Base-by-base conservation (phyloP, 805 yeast genomes). In the Saccharomycopsis sp. region DNA sequence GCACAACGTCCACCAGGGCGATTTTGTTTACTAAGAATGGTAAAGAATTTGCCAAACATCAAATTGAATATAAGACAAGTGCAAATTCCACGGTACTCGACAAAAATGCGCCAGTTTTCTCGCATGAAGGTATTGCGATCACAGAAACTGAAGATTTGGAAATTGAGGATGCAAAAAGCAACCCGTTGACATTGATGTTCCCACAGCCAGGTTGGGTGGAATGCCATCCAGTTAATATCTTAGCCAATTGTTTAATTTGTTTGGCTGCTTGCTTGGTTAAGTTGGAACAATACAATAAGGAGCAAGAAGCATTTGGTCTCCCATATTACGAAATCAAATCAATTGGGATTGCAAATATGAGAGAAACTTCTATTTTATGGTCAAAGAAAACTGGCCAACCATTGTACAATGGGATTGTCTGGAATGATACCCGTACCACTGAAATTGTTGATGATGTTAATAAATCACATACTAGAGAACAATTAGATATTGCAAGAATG, bases 121-220 rank as follows among this genome's bases (percentile, higher is more conserved):
- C 88, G 4, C 77, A 82, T 27, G 88, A 81, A 58, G 90, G 90
- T 67, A 68, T 81, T 48, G 79, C 85, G 19, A 76, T 82, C 56
- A 72, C 77, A 47, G 56, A 56, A 56, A 70, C 64, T 48, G 77
- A 73, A 50, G 68, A 72, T 51, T 63, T 82, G 43, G 83, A 76
- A 54, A 77, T 82, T 52, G 89, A 82, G 61, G 77, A 75, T 53
- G 43, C 44, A 4, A 21, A 38, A 11, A 41, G 67, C 67, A 42
- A 42, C 22, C 52, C 52, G 13, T 88, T 89, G 41, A 83, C 93
- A n/a, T 65, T 83, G 43, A 64, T 78, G 48, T 83, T 80, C 60
- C 90, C 93, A 2, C 74, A 77, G 52, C 88, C 90, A 2, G 93
- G 94, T 26, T 88, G 96, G 96, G 93, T 87, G 29, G 96, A 89